Evolutionary conservation across 805 yeast species (phyloP).

Genomic region (Candida corydali): DNA sequence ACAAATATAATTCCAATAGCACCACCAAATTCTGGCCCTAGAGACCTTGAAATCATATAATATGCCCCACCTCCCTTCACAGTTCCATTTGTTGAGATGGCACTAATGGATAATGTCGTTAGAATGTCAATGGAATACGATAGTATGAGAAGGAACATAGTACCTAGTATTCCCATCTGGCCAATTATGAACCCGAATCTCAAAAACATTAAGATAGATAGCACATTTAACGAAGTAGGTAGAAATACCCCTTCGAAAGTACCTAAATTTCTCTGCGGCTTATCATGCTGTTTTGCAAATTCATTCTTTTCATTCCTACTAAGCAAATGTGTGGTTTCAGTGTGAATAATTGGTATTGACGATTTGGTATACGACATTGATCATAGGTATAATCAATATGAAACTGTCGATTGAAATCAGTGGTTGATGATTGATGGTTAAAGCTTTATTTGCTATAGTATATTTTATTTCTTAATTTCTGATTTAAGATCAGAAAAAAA

Average conservation of each 20-base stretch:
- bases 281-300: conserved; percentile 1
- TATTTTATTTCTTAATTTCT: too few species aligned
- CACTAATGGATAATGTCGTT: conserved; percentile 87
- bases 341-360: not conserved
- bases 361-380: too few species aligned
- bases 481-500: too few species aligned
- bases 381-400: too few species aligned
- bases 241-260: conserved; percentile 89
- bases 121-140: conserved; percentile 79
- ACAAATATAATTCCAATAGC: conserved; percentile 93
- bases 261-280: conserved; percentile 48
- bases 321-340: conserved; percentile 7
- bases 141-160: conserved; percentile 59
- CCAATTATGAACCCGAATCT: conserved; percentile 95
- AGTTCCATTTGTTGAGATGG: conserved; percentile 95
- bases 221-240: conserved; percentile 89
- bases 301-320: conserved; percentile 3
- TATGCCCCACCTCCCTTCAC: conserved; percentile 99
- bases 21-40: conserved; percentile 99
- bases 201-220: conserved; percentile 90
- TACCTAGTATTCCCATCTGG: conserved; percentile 85
- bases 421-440: too few species aligned
- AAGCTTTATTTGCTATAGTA: too few species aligned
- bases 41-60: conserved; percentile 90
- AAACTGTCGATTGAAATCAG: too few species aligned